Conservation (phyloP, 108 stramenopile species). For the Cylindrotheca fusiformis region DNA sequence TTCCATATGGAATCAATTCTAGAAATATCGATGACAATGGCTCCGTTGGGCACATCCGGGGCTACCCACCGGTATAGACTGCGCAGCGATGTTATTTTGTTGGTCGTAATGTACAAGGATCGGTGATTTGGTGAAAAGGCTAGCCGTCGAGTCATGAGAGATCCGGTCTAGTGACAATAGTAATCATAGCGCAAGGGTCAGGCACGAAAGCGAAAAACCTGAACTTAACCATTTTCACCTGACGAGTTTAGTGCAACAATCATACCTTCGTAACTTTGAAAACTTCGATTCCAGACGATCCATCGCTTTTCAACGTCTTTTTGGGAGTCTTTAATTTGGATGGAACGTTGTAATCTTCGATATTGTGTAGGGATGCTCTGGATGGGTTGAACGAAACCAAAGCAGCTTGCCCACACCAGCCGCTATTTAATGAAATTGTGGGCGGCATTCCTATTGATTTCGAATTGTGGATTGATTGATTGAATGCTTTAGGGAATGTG, state of each 20-base stretch:
- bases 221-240: no score
- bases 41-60: background rate
- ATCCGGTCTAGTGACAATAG: background rate
- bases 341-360: background rate
- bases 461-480: no score
- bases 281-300: slow-evolving; percentile 35
- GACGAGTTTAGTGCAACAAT: background rate
- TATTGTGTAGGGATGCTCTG: background rate
- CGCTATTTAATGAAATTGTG: no score
- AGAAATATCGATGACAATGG: slow-evolving; percentile 45
- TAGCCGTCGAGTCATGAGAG: slow-evolving; percentile 39
- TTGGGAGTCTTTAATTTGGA: background rate
- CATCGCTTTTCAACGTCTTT: slow-evolving; percentile 15
- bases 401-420: slow-evolving; percentile 26
- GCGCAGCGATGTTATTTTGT: slow-evolving; percentile 10
- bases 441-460: no score
- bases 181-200: no score
- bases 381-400: slow-evolving; percentile 8
- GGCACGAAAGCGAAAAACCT: no score
- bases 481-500: no score
- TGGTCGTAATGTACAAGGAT: slow-evolving; percentile 57
- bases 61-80: background rate
- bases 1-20: slow-evolving; percentile 59
- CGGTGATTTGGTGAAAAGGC: slow-evolving; percentile 63
- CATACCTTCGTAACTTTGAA: slow-evolving; percentile 78